These are phyloP conservation scores for Onygena corvina DNA, from an alignment of 2,329 filamentous ascomycete species.

Conservation along the genomic window DNA sequence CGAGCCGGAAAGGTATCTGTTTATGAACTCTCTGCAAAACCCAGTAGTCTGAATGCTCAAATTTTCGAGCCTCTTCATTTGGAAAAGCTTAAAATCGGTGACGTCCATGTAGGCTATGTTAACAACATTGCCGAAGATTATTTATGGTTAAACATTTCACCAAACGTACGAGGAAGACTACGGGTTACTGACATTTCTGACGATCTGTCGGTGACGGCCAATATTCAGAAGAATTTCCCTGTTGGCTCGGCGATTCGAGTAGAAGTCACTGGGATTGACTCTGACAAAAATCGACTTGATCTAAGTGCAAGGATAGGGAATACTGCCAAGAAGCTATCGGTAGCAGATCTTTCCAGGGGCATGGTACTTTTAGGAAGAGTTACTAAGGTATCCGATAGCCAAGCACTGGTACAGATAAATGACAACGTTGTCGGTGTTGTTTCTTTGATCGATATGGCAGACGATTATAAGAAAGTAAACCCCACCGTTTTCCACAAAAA, in stretches of 20 bases:
- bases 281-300: constrained; percentile 63
- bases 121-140: constrained; percentile 74
- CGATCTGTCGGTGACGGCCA: constrained; percentile 64
- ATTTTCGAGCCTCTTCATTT: constrained; percentile 56
- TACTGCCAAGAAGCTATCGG: constrained; percentile 48
- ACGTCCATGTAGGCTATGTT: constrained; percentile 67
- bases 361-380: constrained; percentile 74
- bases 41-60: constrained; percentile 41
- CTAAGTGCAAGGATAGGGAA: constrained; percentile 60
- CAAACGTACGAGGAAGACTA: constrained; percentile 74
- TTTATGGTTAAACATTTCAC: constrained; percentile 83
- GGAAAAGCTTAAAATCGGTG: constrained; percentile 59
- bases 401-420: constrained; percentile 74
- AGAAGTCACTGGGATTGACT: constrained; percentile 62
- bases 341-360: constrained; percentile 61
- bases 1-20: constrained; percentile 64
- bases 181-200: constrained; percentile 74
- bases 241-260: constrained; percentile 79
- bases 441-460: constrained; percentile 68
- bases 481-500: constrained; percentile 66
- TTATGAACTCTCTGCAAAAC: constrained; percentile 76
- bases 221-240: constrained; percentile 70
- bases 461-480: constrained; percentile 74
- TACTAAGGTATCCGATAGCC: constrained; percentile 72
- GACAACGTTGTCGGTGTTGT: constrained; percentile 68